Evolutionary conservation across 768 basidiomycete species (phyloP).

Genomic region (Trametes punicea): DNA sequence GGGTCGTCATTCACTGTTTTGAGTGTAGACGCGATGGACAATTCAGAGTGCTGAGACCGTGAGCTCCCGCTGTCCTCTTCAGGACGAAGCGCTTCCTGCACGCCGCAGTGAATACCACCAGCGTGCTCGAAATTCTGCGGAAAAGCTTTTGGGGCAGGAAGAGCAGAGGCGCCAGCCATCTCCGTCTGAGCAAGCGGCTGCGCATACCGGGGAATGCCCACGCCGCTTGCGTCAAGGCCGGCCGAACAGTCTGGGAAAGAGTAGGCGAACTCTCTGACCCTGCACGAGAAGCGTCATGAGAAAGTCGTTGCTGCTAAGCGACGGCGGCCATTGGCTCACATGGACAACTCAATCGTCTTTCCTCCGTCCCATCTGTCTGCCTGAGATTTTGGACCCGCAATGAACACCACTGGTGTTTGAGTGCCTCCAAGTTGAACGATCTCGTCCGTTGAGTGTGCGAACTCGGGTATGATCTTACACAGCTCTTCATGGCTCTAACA

Average conservation of each 20-base stretch:
- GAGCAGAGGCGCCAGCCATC: too few species aligned
- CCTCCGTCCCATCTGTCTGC: constrained; percentile 16
- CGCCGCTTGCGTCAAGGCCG: background rate
- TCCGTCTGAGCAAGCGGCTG: background rate
- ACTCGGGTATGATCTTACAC: constrained; percentile 15
- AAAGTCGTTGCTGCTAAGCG: background rate
- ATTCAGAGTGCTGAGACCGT: too few species aligned
- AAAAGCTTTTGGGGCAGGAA: too few species aligned
- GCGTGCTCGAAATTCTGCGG: background rate
- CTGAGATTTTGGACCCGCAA: constrained; percentile 17
- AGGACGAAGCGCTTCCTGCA: too few species aligned
- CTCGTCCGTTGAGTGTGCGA: constrained; percentile 9
- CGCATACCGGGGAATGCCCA: too few species aligned
- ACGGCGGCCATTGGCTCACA: constrained; percentile 13
- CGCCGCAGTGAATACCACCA: too few species aligned
- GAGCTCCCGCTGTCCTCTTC: too few species aligned
- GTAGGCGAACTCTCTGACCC: background rate
- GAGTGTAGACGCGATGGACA: background rate
- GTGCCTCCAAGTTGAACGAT: constrained; percentile 13
- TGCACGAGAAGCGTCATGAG: background rate
- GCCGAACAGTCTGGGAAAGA: background rate
- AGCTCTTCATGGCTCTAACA: constrained; percentile 23
- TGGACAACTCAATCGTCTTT: constrained; percentile 11
- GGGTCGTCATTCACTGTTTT: background rate
- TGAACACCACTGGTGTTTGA: constrained; percentile 21